Base-by-base conservation (phyloP, 352 stramenopile genomes). In the Phytophthora meadii region DNA sequence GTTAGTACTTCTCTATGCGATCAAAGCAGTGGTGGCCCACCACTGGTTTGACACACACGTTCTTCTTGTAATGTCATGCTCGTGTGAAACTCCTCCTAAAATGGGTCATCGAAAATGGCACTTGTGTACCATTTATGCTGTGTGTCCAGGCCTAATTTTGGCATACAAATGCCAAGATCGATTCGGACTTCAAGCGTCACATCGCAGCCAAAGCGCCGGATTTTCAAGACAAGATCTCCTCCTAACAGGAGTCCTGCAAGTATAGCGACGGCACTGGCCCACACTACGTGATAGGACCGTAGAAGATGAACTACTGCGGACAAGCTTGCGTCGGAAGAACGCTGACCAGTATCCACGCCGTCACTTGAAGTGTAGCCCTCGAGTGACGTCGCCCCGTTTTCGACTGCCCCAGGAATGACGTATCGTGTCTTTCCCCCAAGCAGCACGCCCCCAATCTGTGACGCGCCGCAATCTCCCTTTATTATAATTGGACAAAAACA, bases 321-420 rank as follows among this genome's bases (percentile, higher is more conserved):
- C 30, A 34, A 34, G 8, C 6, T 11, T 11, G 30, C 30, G 30
- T 11, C n/a, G n/a, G n/a, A 19, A 46, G 19, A 46, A 22, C 40
- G n/a, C 22, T 34, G 30, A 34, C 30, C 30, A 25, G 30, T 28
- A 37, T 37, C 10, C 24, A 64, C 36, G 36, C 1, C 40, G 9
- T 5, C 40, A 55, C 54, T 65, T 65, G 46, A 70, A 69, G 36
- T 53, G 34, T 17, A 25, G 55, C 19, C 41, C 6, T 15, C 25
- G 10, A 46, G 49, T 65, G 51, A 64, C 58, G 65, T 71, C 63
- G 63, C 44, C 37, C 27, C 32, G 30, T 54, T 39, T 48, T 53
- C 15, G n/a, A 2, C 17, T 52, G 17, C 60, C 27, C 44, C 19
- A 30, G 19, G 36, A 65, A 68, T 73, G 65, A 73, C 65, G 65